phyloP scores from a whole-genome alignment of 805 yeast species.

The Ogataea sp. region DNA sequence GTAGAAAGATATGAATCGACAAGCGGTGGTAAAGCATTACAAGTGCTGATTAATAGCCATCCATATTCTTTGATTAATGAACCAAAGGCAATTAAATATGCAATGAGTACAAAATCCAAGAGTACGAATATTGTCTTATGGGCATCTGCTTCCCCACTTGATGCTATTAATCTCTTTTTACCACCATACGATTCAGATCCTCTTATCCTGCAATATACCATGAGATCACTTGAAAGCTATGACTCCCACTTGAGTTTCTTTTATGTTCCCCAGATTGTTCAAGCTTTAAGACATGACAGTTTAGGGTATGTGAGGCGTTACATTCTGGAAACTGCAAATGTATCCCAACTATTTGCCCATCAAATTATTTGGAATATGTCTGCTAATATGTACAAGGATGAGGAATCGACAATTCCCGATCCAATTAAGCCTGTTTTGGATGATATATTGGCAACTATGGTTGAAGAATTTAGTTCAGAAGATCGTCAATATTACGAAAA shows the following conservation, averaged over 20 bases:
- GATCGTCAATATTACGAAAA: slow-evolving; percentile 66
- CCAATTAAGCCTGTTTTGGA: slow-evolving; percentile 78
- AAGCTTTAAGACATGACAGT: slow-evolving; percentile 71
- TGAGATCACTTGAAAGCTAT: slow-evolving; percentile 82
- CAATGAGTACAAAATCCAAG: slow-evolving; percentile 21
- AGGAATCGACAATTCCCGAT: slow-evolving; percentile 76
- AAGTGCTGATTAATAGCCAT: slow-evolving; percentile 36
- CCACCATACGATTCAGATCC: slow-evolving; percentile 67
- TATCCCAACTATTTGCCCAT: slow-evolving; percentile 88
- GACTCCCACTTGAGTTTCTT: slow-evolving; percentile 87
- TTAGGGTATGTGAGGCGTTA: slow-evolving; percentile 83
- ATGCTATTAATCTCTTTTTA: slow-evolving; percentile 73
- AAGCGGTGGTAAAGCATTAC: slow-evolving; percentile 32
- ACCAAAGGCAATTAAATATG: slow-evolving; percentile 53
- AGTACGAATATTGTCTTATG: slow-evolving; percentile 38
- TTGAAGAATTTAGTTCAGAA: slow-evolving; percentile 45
- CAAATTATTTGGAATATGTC: slow-evolving; percentile 97
- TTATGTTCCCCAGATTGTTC: slow-evolving; percentile 97
- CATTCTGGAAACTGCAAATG: slow-evolving; percentile 86
- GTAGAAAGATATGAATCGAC: slow-evolving; percentile 45
- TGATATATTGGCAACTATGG: slow-evolving; percentile 58
- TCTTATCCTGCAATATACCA: slow-evolving; percentile 72
- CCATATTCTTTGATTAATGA: slow-evolving; percentile 54
- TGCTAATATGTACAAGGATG: slow-evolving; percentile 88
- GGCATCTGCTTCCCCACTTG: slow-evolving; percentile 74